Percentiles rank a stretch among this genome's conserved stretches.
phyloP scores from a whole-genome alignment of 306 rosid species.

The Cucurbita maxima region DNA sequence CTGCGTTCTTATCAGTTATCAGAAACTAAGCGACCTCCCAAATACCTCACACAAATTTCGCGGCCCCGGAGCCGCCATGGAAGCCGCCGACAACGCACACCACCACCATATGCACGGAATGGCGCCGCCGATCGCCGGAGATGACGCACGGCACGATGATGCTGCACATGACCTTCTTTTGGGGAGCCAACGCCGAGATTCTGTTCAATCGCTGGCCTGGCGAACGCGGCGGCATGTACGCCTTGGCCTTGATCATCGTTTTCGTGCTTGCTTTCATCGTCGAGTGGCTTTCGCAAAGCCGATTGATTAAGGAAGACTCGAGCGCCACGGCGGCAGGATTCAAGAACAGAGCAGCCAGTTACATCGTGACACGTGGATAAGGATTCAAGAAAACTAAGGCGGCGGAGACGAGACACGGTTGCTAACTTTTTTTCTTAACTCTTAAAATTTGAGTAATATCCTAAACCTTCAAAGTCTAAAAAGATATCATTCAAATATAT shows the following conservation, averaged over 20 bases:
- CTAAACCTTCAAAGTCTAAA: too few species aligned
- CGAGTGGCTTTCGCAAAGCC: slow-evolving; percentile 38
- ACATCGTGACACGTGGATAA: too few species aligned
- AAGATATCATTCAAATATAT: too few species aligned
- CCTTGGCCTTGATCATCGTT: slow-evolving; percentile 29
- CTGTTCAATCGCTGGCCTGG: slow-evolving; percentile 66
- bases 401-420: too few species aligned
- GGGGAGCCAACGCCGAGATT: slow-evolving; percentile 49
- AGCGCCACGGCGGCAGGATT: slow-evolving; percentile 15
- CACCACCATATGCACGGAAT: neutral
- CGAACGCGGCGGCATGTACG: slow-evolving; percentile 37
- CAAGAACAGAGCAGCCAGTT: too few species aligned
- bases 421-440: too few species aligned
- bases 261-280: slow-evolving; percentile 35
- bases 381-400: too few species aligned
- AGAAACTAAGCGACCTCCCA: neutral
- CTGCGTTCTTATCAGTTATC: neutral
- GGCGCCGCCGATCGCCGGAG: neutral
- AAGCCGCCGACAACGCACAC: neutral
- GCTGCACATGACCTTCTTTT: slow-evolving; percentile 88
- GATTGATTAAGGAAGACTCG: slow-evolving; percentile 29
- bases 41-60: neutral
- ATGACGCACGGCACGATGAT: slow-evolving; percentile 20
- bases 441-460: too few species aligned
- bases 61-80: neutral